phyloP scores from a whole-genome alignment of 2,329 filamentous ascomycete species.

The Dactylellina sp. region DNA sequence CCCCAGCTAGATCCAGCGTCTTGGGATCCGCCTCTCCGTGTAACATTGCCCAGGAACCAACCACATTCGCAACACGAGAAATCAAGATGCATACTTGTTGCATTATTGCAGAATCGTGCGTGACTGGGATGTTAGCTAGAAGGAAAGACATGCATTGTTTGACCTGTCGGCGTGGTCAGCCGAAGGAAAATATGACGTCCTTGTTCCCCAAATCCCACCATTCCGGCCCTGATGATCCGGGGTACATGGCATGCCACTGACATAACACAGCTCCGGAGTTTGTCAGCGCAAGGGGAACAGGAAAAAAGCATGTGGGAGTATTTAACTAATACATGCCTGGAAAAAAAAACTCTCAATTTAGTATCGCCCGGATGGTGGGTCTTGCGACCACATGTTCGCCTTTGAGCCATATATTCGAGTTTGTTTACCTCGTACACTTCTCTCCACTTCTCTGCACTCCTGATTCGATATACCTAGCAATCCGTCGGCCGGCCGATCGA shows the following conservation, averaged over 20 bases:
- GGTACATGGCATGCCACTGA: conserved; percentile 54
- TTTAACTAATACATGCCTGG: too few relatives aligned
- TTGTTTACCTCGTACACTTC: conserved; percentile 46
- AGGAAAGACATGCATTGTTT: conserved; percentile 42
- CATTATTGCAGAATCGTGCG: conserved; percentile 22
- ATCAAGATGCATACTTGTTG: neutral
- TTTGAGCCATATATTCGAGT: conserved; percentile 54
- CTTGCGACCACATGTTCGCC: conserved; percentile 55
- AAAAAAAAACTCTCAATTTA: neutral
- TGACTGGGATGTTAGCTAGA: neutral
- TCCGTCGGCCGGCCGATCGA: conserved; percentile 37
- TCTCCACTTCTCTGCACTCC: conserved; percentile 56
- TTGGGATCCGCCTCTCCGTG: conserved; percentile 9
- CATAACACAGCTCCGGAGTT: conserved; percentile 10
- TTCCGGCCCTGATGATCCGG: conserved; percentile 57
- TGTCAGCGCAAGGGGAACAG: too few relatives aligned
- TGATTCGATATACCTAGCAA: conserved; percentile 46
- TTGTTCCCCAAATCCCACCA: conserved; percentile 29
- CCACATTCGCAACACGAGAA: conserved; percentile 36
- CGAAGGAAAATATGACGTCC: conserved; percentile 54
- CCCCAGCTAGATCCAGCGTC: neutral
- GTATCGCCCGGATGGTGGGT: conserved; percentile 44
- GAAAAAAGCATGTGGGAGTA: conserved; percentile 14
- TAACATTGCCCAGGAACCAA: conserved; percentile 19
- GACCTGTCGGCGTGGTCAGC: conserved; percentile 41